Evolutionary conservation across 2,329 filamentous ascomycete species (phyloP).

Genomic region (Macrophomina pseudophaseolina): DNA sequence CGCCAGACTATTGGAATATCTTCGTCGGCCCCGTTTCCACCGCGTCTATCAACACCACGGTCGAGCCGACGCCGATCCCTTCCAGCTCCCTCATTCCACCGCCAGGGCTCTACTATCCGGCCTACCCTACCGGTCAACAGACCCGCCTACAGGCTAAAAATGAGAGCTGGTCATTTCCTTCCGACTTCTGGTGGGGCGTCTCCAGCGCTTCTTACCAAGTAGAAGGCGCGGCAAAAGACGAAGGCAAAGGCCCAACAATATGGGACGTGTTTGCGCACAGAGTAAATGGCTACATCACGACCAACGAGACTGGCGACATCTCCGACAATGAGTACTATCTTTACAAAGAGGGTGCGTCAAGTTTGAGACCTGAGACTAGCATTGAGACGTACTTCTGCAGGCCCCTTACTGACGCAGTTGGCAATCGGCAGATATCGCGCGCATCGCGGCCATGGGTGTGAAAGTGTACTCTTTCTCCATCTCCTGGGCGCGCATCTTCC

Average conservation of each 20-base stretch:
- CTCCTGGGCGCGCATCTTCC: constrained; percentile 56
- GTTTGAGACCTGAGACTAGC: neutral
- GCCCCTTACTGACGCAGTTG: neutral
- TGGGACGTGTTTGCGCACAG: constrained; percentile 47
- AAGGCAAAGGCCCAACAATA: constrained; percentile 47
- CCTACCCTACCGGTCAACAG: constrained; percentile 40
- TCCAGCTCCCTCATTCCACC: constrained; percentile 40
- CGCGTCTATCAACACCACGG: constrained; percentile 33
- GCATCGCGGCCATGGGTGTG: constrained; percentile 42
- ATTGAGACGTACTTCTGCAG: neutral
- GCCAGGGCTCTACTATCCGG: constrained; percentile 38
- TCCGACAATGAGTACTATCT: constrained; percentile 57
- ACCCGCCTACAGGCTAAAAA: constrained; percentile 37
- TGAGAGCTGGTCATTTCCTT: constrained; percentile 34
- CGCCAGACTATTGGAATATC: constrained; percentile 31
- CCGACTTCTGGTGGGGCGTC: constrained; percentile 51
- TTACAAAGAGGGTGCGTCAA: constrained; percentile 48
- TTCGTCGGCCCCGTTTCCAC: constrained; percentile 32
- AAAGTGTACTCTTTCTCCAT: constrained; percentile 50
- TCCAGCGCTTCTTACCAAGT: constrained; percentile 51
- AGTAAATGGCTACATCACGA: constrained; percentile 35
- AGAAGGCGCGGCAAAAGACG: constrained; percentile 49
- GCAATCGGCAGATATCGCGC: constrained; percentile 41
- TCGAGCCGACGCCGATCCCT: constrained; percentile 38
- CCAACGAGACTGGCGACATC: constrained; percentile 52